A percentile compares a stretch with the other conserved stretches of the same genome.
These are phyloP conservation scores for Marasmius oreades DNA, from an alignment of 1,284 basidiomycete species.

Conservation along the genomic window DNA sequence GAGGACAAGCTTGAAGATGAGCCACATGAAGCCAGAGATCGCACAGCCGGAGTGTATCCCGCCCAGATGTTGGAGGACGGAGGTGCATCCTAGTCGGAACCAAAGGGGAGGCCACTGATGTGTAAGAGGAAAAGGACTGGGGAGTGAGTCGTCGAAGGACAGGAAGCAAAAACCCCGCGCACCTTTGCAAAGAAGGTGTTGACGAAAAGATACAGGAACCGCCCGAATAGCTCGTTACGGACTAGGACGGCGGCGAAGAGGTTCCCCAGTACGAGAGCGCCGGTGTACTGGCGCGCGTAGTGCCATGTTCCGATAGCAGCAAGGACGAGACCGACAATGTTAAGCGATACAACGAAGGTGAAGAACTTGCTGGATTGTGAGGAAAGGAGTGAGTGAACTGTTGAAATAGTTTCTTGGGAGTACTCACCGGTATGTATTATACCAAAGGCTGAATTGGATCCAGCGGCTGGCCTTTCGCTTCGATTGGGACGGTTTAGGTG, in stretches of 20 bases:
- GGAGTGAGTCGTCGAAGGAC: conserved; percentile 4
- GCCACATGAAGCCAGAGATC: conserved; percentile 61
- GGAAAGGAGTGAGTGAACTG: neutral
- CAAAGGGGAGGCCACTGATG: conserved; percentile 65
- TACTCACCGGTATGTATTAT: conserved; percentile 61
- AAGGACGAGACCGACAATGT: conserved; percentile 56
- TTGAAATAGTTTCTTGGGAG: neutral
- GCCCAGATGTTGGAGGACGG: conserved; percentile 70
- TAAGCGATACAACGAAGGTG: conserved; percentile 51
- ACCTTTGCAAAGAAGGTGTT: conserved; percentile 65
- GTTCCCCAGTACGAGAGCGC: conserved; percentile 61
- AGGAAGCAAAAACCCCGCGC: conserved; percentile 9
- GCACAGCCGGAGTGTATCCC: conserved; percentile 77
- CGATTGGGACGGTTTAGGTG: conserved; percentile 34
- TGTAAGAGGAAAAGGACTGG: conserved; percentile 1
- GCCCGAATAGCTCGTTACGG: conserved; percentile 55
- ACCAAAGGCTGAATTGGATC: conserved; percentile 60
- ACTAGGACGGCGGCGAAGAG: conserved; percentile 47
- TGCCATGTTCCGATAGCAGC: conserved; percentile 64
- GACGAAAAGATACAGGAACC: conserved; percentile 48
- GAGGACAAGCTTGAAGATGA: conserved; percentile 56
- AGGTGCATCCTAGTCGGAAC: conserved; percentile 68
- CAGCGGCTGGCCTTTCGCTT: conserved; percentile 48
- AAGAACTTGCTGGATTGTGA: conserved; percentile 56
- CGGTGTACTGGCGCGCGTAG: conserved; percentile 55